Evolutionary conservation across 306 rosid species (phyloP).

Genomic region (Lathyrus tuberosus): DNA sequence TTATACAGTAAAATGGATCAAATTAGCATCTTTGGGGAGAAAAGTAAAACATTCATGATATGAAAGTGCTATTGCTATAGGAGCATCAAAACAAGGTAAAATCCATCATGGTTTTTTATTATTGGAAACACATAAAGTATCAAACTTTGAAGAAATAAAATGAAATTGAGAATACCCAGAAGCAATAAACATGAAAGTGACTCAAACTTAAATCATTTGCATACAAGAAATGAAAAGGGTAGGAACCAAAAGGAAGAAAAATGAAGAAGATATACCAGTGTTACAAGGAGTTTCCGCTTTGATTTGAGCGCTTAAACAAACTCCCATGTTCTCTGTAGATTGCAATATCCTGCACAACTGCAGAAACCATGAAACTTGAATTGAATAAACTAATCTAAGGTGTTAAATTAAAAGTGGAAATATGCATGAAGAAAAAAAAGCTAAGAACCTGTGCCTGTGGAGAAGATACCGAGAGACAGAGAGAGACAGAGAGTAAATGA

Average conservation of each 20-base stretch:
- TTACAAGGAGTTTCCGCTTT: constrained; percentile 54
- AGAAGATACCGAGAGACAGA: constrained; percentile 23
- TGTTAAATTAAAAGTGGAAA: constrained; percentile 3
- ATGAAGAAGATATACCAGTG: constrained; percentile 47
- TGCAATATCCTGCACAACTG: constrained; percentile 27
- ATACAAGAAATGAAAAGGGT: not conserved
- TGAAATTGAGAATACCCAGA: constrained; percentile 23
- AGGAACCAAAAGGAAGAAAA: not conserved
- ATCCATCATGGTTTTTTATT: not conserved
- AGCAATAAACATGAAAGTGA: constrained; percentile 8
- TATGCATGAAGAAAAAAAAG: constrained; percentile 18
- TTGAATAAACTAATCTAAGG: not conserved
- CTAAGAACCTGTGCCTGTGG: constrained; percentile 7
- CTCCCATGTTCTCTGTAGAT: constrained; percentile 57
- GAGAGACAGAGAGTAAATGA: constrained; percentile 30
- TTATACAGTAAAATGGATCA: constrained; percentile 9
- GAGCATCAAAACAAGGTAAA: constrained; percentile 14
- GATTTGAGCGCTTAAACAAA: constrained; percentile 61
- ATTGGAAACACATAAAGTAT: not conserved
- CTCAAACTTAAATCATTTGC: constrained; percentile 15
- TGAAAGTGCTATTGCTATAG: not conserved
- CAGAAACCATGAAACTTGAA: constrained; percentile 23
- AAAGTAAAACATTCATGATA: not conserved
- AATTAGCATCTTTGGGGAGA: not conserved
- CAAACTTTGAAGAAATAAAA: constrained; percentile 9